phyloP scores from a whole-genome alignment of 1,284 basidiomycete genomes.

The Chalciporus sp. region DNA sequence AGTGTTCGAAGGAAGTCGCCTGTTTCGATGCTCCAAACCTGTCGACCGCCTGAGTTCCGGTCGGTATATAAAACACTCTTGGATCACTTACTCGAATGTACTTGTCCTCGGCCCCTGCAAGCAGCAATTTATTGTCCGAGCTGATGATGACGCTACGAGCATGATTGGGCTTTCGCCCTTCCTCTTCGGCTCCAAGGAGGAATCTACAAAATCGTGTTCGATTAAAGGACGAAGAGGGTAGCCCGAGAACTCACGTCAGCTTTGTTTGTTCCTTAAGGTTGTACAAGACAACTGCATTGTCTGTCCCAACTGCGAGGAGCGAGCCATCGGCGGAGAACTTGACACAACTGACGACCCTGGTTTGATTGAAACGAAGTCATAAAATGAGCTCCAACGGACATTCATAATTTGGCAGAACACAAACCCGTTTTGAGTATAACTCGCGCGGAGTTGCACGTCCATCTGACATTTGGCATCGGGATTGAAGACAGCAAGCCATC shows the following conservation, averaged over 20 bases:
- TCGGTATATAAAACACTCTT: not conserved
- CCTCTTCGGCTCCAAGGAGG: slow-evolving; percentile 28
- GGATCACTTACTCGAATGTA: slow-evolving; percentile 31
- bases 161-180: slow-evolving; percentile 28
- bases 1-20: slow-evolving; percentile 31
- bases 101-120: slow-evolving; percentile 36
- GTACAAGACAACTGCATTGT: slow-evolving; percentile 36
- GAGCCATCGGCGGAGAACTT: slow-evolving; percentile 36
- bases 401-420: slow-evolving; percentile 12
- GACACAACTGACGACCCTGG: slow-evolving; percentile 35
- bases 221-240: not conserved
- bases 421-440: slow-evolving; percentile 32
- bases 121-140: slow-evolving; percentile 31
- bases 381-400: slow-evolving; percentile 12
- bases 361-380: not conserved
- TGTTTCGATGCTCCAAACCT: slow-evolving; percentile 32
- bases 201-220: slow-evolving; percentile 22
- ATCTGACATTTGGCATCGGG: slow-evolving; percentile 37
- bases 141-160: slow-evolving; percentile 37
- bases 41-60: not conserved
- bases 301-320: slow-evolving; percentile 36
- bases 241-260: slow-evolving; percentile 24
- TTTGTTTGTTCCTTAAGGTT: slow-evolving; percentile 30
- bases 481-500: slow-evolving; percentile 41
- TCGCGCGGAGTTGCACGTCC: slow-evolving; percentile 35